phyloP scores from a whole-genome alignment of 192 early-diverging fungal species.

The Podila clonocystis region DNA sequence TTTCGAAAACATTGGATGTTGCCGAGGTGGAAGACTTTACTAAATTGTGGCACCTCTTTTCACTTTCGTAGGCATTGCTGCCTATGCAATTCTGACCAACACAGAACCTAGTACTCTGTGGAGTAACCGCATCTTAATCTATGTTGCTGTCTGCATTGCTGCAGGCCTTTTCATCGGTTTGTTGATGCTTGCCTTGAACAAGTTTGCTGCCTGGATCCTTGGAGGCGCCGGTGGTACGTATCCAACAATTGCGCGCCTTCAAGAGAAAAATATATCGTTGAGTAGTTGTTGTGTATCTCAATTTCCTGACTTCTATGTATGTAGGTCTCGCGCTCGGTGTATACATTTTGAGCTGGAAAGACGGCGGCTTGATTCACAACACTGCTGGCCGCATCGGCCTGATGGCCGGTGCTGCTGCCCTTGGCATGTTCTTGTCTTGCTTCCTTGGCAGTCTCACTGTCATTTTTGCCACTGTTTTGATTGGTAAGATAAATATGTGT shows the following conservation, averaged over 20 bases:
- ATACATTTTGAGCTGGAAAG: constrained; percentile 24
- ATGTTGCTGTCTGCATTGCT: constrained; percentile 16
- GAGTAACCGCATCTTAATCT: constrained; percentile 20
- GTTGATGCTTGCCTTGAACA: constrained; percentile 12
- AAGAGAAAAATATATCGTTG: too few species aligned
- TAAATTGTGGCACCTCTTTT: not conserved
- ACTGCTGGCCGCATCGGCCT: constrained; percentile 16
- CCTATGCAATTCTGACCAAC: constrained; percentile 19
- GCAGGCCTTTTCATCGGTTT: constrained; percentile 13
- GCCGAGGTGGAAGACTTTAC: not conserved
- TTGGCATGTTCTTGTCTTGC: constrained; percentile 14
- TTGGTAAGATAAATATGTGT: constrained; percentile 8
- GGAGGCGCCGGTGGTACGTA: constrained; percentile 21
- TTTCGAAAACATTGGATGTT: not conserved
- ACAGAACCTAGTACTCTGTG: constrained; percentile 12
- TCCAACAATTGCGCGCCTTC: not conserved
- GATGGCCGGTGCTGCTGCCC: constrained; percentile 19
- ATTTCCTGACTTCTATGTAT: not conserved
- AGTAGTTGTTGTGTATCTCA: not conserved
- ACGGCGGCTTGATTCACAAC: constrained; percentile 24
- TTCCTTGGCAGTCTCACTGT: constrained; percentile 13
- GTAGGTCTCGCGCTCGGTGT: constrained; percentile 22
- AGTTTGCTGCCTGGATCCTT: constrained; percentile 16
- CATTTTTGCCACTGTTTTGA: constrained; percentile 21
- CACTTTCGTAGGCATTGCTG: constrained; percentile 5